A percentile compares a stretch with the other conserved stretches of the same genome.
phyloP scores from a whole-genome alignment of 306 rosid species.

The cucumber (Cucumis sativus) region DNA sequence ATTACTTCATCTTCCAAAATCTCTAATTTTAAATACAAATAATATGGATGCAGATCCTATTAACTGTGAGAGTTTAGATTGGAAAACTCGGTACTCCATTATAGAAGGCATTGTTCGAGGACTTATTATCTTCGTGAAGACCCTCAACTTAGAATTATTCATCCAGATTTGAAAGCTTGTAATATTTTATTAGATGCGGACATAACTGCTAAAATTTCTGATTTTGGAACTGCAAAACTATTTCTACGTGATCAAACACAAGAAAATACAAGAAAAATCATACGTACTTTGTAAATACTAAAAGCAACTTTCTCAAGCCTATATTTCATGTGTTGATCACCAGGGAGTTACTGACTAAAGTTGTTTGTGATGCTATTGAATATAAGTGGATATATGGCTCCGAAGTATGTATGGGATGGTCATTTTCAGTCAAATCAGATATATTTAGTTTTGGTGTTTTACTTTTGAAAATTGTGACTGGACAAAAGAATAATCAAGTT shows the following conservation, averaged over 20 bases:
- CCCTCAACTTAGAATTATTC: constrained; percentile 23
- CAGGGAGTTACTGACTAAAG: not conserved
- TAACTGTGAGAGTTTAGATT: constrained; percentile 11
- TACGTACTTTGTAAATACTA: constrained; percentile 27
- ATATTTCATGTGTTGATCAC: too few relatives aligned
- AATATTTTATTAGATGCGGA: constrained; percentile 31
- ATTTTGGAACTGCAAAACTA: constrained; percentile 37
- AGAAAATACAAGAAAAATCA: constrained; percentile 20
- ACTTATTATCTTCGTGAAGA: constrained; percentile 41
- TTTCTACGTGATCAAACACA: constrained; percentile 20
- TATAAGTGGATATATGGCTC: constrained; percentile 56
- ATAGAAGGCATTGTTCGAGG: constrained; percentile 28
- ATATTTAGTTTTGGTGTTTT: constrained; percentile 42
- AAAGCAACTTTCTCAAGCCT: not conserved
- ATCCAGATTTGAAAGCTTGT: constrained; percentile 35
- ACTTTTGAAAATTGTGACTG: constrained; percentile 33
- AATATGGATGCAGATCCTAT: constrained; percentile 16
- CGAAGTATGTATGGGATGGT: constrained; percentile 34
- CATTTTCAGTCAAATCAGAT: constrained; percentile 32
- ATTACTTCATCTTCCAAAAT: too few relatives aligned
- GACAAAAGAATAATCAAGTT: constrained; percentile 17
- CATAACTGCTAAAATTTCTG: constrained; percentile 29
- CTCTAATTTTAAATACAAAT: not conserved
- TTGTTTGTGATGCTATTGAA: not conserved
- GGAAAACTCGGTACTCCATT: constrained; percentile 24